Percentiles rank a stretch among this genome's conserved stretches.
Evolutionary conservation across 305 asterid genomes (phyloP).

Genomic region (Rubia balearica): DNA sequence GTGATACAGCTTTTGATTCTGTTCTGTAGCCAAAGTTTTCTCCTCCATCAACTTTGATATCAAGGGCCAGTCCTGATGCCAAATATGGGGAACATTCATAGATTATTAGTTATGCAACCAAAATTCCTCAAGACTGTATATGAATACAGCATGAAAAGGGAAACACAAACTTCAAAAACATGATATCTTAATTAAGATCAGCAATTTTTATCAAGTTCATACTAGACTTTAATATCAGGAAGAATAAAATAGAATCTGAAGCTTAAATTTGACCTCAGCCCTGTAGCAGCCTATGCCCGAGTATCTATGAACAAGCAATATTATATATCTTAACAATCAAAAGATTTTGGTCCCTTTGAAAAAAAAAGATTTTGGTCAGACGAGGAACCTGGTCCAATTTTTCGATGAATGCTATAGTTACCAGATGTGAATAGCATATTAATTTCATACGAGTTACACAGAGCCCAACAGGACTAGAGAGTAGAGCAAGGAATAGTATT

Average conservation of each 20-base stretch:
- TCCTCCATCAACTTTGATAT: slow-evolving; percentile 62
- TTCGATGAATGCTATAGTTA: not conserved
- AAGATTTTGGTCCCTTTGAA: not conserved
- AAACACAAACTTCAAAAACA: not conserved
- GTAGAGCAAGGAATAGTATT: not conserved
- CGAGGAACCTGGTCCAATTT: not conserved
- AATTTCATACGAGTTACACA: not conserved
- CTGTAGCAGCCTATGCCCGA: not conserved
- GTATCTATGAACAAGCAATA: not conserved
- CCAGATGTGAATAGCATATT: not conserved
- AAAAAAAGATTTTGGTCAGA: no score
- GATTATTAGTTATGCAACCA: not conserved
- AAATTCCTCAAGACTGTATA: not conserved
- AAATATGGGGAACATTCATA: slow-evolving; percentile 4
- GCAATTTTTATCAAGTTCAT: not conserved
- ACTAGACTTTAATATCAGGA: not conserved
- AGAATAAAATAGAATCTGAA: not conserved
- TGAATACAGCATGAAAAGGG: not conserved
- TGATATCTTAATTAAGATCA: no score
- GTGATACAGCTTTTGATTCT: slow-evolving; percentile 50
- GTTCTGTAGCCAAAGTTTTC: slow-evolving; percentile 49
- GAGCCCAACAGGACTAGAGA: not conserved
- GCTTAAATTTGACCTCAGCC: not conserved
- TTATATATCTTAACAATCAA: not conserved
- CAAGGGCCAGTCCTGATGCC: slow-evolving; percentile 40